phyloP scores from a whole-genome alignment of 768 basidiomycete species.

The Mycena kentingensis region DNA sequence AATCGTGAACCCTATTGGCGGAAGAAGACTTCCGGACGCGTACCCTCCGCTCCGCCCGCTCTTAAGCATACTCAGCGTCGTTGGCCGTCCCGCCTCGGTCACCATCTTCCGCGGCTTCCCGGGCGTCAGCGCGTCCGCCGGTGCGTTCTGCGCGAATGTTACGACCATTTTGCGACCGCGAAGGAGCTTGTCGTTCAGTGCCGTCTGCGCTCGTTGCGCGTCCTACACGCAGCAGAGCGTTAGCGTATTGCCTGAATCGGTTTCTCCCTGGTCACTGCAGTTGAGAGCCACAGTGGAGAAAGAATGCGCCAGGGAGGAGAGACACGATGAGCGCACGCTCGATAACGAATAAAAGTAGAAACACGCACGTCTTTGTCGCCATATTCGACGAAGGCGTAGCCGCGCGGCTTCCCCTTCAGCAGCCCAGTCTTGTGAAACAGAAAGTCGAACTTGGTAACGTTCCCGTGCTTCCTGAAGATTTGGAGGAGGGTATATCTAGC shows the following conservation, averaged over 20 bases:
- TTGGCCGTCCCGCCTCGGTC: constrained; percentile 69
- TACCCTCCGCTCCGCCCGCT: constrained; percentile 56
- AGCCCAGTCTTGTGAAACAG: constrained; percentile 93
- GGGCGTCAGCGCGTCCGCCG: constrained; percentile 38
- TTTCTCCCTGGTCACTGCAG: constrained; percentile 9
- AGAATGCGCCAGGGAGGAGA: constrained; percentile 27
- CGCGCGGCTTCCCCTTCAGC: constrained; percentile 88
- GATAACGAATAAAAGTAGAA: constrained; percentile 14
- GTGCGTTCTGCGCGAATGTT: constrained; percentile 90
- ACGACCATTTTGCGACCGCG: constrained; percentile 88
- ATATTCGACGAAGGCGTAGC: constrained; percentile 94
- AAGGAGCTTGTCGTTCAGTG: constrained; percentile 76
- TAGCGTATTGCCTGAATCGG: no score
- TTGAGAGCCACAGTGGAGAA: constrained; percentile 15
- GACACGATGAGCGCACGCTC: constrained; percentile 36
- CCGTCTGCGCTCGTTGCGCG: constrained; percentile 72
- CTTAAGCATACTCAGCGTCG: constrained; percentile 87
- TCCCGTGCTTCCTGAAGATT: constrained; percentile 89
- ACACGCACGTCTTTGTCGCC: constrained; percentile 73
- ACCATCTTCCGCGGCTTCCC: constrained; percentile 42
- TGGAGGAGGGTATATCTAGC: constrained; percentile 84
- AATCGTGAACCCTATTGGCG: constrained; percentile 7
- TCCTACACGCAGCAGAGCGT: constrained; percentile 56
- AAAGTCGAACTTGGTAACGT: constrained; percentile 90
- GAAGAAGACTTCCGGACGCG: constrained; percentile 18